Conservation (phyloP, 73 alveolate genomes). For the Durusdinium trenchii region DNA sequence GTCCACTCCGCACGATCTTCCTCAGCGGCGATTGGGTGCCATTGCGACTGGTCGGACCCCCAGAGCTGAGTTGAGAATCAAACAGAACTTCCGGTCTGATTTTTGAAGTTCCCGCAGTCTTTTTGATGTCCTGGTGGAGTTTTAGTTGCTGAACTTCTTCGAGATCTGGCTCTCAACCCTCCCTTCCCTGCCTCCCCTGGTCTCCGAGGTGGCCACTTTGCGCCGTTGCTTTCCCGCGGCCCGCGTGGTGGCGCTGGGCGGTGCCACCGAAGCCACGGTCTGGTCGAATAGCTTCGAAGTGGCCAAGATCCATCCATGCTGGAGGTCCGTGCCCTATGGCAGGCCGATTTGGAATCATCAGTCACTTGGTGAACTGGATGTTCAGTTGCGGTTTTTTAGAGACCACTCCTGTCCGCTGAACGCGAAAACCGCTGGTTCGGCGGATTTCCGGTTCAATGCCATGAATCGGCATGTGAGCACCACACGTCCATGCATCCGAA, state of each 20-base stretch:
- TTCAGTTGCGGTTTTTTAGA: background rate
- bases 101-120: background rate
- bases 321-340: constrained; percentile 95
- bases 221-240: background rate
- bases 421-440: too few relatives aligned
- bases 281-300: constrained; percentile 65
- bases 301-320: background rate
- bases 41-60: constrained; percentile 28
- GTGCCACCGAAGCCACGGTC: constrained; percentile 85
- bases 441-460: too few relatives aligned
- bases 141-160: background rate
- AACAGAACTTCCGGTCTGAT: background rate
- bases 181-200: too few relatives aligned
- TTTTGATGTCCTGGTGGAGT: background rate
- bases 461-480: too few relatives aligned
- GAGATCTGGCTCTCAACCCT: background rate
- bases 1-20: constrained; percentile 57
- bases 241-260: constrained; percentile 78
- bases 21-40: constrained; percentile 95
- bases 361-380: background rate
- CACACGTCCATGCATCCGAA: too few relatives aligned
- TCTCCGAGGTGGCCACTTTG: background rate
- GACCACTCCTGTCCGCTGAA: too few relatives aligned
- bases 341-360: constrained; percentile 87
- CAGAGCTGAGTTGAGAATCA: background rate